Conservation (phyloP, 1,284 basidiomycete genomes). For the Athelia psychrophila region DNA sequence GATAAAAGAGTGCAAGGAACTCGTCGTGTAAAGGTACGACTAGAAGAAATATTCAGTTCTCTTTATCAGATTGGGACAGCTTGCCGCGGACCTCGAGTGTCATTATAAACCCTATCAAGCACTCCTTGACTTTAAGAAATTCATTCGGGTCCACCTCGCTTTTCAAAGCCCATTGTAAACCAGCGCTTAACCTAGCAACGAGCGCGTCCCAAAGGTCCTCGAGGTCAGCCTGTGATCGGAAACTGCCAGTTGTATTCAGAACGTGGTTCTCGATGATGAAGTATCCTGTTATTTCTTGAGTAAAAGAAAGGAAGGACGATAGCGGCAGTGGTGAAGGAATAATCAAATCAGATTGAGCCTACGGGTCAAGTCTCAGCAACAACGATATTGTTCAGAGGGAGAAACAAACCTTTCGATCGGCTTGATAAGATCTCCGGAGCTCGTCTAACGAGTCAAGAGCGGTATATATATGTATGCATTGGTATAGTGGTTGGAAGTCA, state of each 20-base stretch:
- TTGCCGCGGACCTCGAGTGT: constrained; percentile 75
- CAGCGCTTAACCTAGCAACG: constrained; percentile 73
- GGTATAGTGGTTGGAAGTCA: constrained; percentile 94
- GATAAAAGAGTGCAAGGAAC: constrained; percentile 82
- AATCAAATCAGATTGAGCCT: constrained; percentile 97
- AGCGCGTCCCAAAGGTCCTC: constrained; percentile 97
- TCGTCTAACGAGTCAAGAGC: constrained; percentile 88
- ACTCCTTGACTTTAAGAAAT: constrained; percentile 85
- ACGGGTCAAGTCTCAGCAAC: constrained; percentile 9
- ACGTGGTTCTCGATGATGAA: constrained; percentile 98
- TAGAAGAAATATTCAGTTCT: constrained; percentile 27
- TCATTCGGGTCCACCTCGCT: constrained; percentile 81
- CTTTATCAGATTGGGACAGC: constrained; percentile 1
- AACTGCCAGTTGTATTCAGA: constrained; percentile 80
- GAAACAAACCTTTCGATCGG: constrained; percentile 79
- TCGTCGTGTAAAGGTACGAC: constrained; percentile 86
- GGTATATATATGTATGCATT: constrained; percentile 97
- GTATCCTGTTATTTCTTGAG: constrained; percentile 97
- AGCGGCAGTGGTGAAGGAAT: constrained; percentile 71
- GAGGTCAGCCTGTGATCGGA: constrained; percentile 87
- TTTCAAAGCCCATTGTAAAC: constrained; percentile 73
- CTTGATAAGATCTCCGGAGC: constrained; percentile 90
- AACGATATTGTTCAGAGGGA: constrained; percentile 4
- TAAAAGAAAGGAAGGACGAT: constrained; percentile 57
- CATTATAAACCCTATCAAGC: constrained; percentile 85